A percentile compares a stretch with the other conserved stretches of the same genome.
phyloP scores from a whole-genome alignment of 1,139 yeast species.

The Debaryomyces psychrophilus region DNA sequence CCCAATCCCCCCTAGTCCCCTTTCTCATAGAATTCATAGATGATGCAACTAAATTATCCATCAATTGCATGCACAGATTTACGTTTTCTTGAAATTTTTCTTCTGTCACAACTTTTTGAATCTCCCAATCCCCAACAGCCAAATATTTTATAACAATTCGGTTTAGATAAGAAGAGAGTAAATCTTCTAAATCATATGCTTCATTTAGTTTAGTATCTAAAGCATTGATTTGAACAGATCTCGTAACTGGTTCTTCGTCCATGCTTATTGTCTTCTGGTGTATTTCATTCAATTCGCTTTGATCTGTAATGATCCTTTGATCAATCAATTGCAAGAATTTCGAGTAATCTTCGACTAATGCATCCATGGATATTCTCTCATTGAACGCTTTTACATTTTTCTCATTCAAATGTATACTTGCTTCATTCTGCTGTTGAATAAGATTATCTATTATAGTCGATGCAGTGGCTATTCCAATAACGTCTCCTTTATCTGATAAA shows the following conservation, averaged over 20 bases:
- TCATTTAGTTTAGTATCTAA: constrained; percentile 14
- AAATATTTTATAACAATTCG: constrained; percentile 28
- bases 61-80: constrained; percentile 11
- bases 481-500: constrained; percentile 39
- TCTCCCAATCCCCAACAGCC: constrained; percentile 28
- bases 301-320: constrained; percentile 14
- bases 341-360: constrained; percentile 11
- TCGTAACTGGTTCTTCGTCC: constrained; percentile 1
- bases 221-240: background rate
- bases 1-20: constrained; percentile 16
- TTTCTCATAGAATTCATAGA: constrained; percentile 5
- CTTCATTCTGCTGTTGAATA: constrained; percentile 22
- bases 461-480: constrained; percentile 41
- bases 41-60: constrained; percentile 12
- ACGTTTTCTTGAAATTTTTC: constrained; percentile 21
- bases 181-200: constrained; percentile 18
- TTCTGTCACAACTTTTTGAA: constrained; percentile 22
- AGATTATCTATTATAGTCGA: constrained; percentile 25
- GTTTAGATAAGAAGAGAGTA: constrained; percentile 22
- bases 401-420: constrained; percentile 14
- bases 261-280: constrained; percentile 7
- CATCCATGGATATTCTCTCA: constrained; percentile 1
- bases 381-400: constrained; percentile 14
- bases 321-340: constrained; percentile 12
- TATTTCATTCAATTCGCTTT: constrained; percentile 10